These are phyloP conservation scores for Russula compacta DNA, from an alignment of 768 basidiomycete species.

Conservation along the genomic window DNA sequence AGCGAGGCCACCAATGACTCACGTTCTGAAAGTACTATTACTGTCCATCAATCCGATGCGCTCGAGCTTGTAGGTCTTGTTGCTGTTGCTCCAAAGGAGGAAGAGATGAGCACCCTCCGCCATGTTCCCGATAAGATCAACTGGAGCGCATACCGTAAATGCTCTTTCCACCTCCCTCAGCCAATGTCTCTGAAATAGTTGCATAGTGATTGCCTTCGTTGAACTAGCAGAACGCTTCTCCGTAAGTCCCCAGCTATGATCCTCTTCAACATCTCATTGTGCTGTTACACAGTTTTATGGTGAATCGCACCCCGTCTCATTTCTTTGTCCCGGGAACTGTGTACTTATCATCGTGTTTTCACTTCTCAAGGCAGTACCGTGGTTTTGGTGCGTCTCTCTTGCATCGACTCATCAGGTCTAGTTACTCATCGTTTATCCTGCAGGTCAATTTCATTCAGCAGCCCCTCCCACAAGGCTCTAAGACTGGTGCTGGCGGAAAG, in stretches of 20 bases:
- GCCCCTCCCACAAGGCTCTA: slow-evolving; percentile 20
- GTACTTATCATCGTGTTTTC: neutral
- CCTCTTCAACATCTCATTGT: neutral
- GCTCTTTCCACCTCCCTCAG: neutral
- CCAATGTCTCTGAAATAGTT: neutral
- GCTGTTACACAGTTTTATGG: slow-evolving; percentile 15
- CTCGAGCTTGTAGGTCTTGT: slow-evolving; percentile 9
- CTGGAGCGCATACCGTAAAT: slow-evolving; percentile 17
- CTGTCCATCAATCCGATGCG: neutral
- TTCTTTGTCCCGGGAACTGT: neutral
- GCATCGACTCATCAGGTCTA: neutral
- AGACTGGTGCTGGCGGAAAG: slow-evolving; percentile 21
- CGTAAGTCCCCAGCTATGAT: slow-evolving; percentile 1
- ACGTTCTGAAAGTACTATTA: neutral
- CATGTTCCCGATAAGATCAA: slow-evolving; percentile 22
- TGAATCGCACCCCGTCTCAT: neutral
- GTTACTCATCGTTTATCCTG: neutral
- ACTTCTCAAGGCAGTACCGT: slow-evolving; percentile 12
- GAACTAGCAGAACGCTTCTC: slow-evolving; percentile 27
- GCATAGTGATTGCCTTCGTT: slow-evolving; percentile 23
- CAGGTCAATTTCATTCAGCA: slow-evolving; percentile 26
- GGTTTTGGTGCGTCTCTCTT: slow-evolving; percentile 13
- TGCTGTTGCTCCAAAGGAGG: slow-evolving; percentile 17
- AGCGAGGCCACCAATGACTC: slow-evolving; percentile 2
- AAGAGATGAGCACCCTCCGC: slow-evolving; percentile 21